Conservation (phyloP, 768 basidiomycete species). For the Phaeotremella skinneri region DNA sequence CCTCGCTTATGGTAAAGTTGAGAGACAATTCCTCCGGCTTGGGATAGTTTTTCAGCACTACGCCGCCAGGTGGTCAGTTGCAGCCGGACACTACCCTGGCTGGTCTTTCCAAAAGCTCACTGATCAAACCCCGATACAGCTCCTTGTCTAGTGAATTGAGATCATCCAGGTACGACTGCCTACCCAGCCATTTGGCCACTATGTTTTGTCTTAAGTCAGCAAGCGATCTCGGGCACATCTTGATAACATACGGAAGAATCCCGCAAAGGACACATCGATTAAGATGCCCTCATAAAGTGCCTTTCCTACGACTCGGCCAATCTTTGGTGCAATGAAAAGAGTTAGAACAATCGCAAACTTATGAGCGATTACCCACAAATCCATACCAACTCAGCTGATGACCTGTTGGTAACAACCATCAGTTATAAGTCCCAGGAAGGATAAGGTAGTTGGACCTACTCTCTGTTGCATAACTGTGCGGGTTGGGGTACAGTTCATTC, state of each 20-base stretch:
- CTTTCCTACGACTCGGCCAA: conserved; percentile 90
- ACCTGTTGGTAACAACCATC: conserved; percentile 53
- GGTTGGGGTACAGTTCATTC: conserved; percentile 93
- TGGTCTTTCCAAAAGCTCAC: too few relatives aligned
- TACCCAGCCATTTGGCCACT: conserved; percentile 76
- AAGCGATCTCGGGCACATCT: not conserved
- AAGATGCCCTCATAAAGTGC: conserved; percentile 95
- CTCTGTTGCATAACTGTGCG: conserved; percentile 86
- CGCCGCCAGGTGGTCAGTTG: not conserved
- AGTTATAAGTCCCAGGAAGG: not conserved
- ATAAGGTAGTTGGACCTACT: conserved; percentile 57
- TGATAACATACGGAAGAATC: conserved; percentile 72
- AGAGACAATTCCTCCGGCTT: conserved; percentile 83
- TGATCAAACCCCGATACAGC: conserved; percentile 85
- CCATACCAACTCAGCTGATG: conserved; percentile 80
- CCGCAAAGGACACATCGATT: conserved; percentile 89
- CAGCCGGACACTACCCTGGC: too few relatives aligned
- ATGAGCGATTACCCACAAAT: conserved; percentile 60
- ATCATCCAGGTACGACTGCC: conserved; percentile 89
- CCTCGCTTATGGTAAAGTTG: conserved; percentile 81
- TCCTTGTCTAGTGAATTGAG: conserved; percentile 87
- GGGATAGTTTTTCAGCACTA: conserved; percentile 79
- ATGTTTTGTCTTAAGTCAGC: not conserved
- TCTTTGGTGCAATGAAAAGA: conserved; percentile 40
- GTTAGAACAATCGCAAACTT: not conserved